Percentiles rank a stretch among this genome's conserved stretches.
Evolutionary conservation across 805 yeast species (phyloP).

Genomic region (Starmerella stellata): DNA sequence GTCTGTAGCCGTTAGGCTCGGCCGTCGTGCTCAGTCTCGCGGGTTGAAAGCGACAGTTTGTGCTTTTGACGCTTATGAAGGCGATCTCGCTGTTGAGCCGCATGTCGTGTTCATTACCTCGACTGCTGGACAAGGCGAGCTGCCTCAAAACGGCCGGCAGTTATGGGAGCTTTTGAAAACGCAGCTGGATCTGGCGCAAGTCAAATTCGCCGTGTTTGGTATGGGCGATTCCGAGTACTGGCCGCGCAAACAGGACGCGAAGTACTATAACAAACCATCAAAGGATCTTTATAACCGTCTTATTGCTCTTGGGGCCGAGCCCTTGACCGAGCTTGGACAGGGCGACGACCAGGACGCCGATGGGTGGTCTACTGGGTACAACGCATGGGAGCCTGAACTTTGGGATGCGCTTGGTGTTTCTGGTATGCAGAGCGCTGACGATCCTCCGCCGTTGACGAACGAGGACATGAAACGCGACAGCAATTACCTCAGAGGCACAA

Average conservation of each 20-base stretch:
- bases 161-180: constrained; percentile 57
- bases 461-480: constrained; percentile 88
- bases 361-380: constrained; percentile 82
- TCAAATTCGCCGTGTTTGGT: constrained; percentile 49
- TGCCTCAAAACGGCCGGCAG: constrained; percentile 63
- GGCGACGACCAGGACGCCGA: constrained; percentile 98
- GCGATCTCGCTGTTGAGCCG: constrained; percentile 46
- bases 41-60: constrained; percentile 51
- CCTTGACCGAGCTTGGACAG: constrained; percentile 47
- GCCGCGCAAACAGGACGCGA: constrained; percentile 93
- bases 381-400: constrained; percentile 62
- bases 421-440: constrained; percentile 60
- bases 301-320: constrained; percentile 52
- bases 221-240: constrained; percentile 76
- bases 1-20: constrained; percentile 57
- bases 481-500: constrained; percentile 78
- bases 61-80: constrained; percentile 53
- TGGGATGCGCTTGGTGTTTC: constrained; percentile 88
- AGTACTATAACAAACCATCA: constrained; percentile 83
- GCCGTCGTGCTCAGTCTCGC: constrained; percentile 60
- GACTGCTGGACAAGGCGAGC: constrained; percentile 76
- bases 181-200: constrained; percentile 33
- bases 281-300: constrained; percentile 52
- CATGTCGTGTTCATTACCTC: constrained; percentile 53
- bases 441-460: constrained; percentile 83